Evolutionary conservation across 495 filamentous ascomycete species (phyloP), one percentile per base, ranked within the genome.

Genomic region (Sporormia fimetaria): DNA sequence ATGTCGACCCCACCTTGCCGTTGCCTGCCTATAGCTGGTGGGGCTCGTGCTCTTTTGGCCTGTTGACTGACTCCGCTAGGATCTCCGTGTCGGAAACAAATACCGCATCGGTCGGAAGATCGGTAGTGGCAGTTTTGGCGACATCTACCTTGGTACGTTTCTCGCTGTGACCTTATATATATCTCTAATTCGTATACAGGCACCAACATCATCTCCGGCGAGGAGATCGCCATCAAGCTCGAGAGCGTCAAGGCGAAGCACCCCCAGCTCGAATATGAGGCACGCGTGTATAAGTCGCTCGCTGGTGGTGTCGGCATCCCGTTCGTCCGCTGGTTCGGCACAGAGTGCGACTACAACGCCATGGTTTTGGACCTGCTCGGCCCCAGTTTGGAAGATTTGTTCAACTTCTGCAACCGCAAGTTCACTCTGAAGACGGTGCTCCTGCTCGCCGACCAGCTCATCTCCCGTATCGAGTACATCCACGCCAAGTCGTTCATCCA

Each of bases 321-420:
- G 27, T 99, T 99, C 57, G 92, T 99, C 52, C 85, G 92, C 62
- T 99, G 92, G 92, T 99, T 96, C 66, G 92, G 92, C 48, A 99
- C 92, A 40, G 92, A 99, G 66, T 99, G 92, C 65, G 92, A 99
- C 67, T 99, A 99, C 76, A 96, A 99, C 67, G 92, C 92, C 57
- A 99, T 99, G 92, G 92, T 99, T 33, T 81, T 99, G 50, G 92
- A 99, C 57, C 77, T 99, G 12, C 83, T 99, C 26, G 92, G 92
- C 36, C 92, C 92, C 43, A 93, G 84, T 61, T 70, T 99, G 70
- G 92, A 99, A 66, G 92, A 99, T 61, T 71, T 99, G n/a, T 99
- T 99, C 86, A 99, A 99, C 76, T 99, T 99, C 65, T 99, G 92
- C 78, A 99, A 96, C 76, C 81, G 92, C 60, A 99, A 99, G 63